Base-by-base conservation (phyloP, 495 filamentous ascomycete genomes). In the Darksidea phi region DNA sequence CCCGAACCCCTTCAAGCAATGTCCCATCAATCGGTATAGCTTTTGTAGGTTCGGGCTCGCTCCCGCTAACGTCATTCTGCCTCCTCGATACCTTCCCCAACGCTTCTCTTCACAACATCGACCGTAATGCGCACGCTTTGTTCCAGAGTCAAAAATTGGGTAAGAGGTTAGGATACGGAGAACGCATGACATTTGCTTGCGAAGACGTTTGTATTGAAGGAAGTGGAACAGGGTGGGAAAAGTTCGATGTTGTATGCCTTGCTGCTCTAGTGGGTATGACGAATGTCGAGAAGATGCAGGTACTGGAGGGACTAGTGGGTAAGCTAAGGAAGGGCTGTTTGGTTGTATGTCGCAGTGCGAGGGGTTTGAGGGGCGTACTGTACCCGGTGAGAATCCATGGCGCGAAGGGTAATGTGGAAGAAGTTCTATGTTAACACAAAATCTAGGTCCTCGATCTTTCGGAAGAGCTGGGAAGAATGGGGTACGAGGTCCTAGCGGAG, bases 371-470 rank as follows among this genome's bases (percentile, higher is more conserved):
- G 63, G 67, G 63, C 15, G 38, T 79, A 43, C 52, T 79, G 59
- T 81, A 80, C 70, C 76, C 77, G 45, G 78, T 77, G 58, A 54
- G 59, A n/a, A n/a, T n/a, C n/a, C n/a, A n/a, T n/a, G n/a, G n/a
- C n/a, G n/a, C n/a, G n/a, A n/a, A n/a, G n/a, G n/a, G n/a, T n/a
- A n/a, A n/a, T 53, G 36, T 18, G 20, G 21, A 21, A 32, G 3
- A 32, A 10, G 10, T 4, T 32, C 4, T 4, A 32, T 32, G 28
- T 10, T 32, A 32, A 32, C 28, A 32, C 28, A 32, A 32, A 32
- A 32, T 32, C n/a, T n/a, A 72, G 68, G 62, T 63, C 46, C 66
- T 73, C 18, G 32, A 73, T 52, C 43, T 71, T 48, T 51, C 55
- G 34, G 38, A 62, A 28, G 26, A 61, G 21, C 18, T 67, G 54